Evolutionary conservation across 2,329 filamentous ascomycete genomes (phyloP).

Genomic region (Sclerotinia glacialis): DNA sequence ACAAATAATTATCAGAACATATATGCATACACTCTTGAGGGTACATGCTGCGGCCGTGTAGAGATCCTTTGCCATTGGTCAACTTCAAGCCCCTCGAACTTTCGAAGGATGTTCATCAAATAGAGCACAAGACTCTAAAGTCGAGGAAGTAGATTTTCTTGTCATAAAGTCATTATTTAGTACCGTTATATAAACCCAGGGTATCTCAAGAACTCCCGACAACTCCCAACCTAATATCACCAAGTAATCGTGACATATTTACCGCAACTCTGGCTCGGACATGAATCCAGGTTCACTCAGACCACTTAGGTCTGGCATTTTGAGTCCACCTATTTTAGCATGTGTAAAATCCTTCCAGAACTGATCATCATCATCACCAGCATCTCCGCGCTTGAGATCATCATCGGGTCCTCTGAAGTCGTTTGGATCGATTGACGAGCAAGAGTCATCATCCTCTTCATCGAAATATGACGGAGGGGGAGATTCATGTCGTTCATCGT

Average conservation of each 20-base stretch:
- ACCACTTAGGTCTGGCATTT: conserved; percentile 23
- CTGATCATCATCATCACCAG: conserved; percentile 19
- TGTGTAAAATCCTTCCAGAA: conserved; percentile 14
- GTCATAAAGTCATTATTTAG: neutral
- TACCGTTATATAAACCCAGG: conserved; percentile 9
- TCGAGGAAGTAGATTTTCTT: neutral
- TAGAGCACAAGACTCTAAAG: neutral
- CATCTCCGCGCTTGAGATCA: conserved; percentile 16
- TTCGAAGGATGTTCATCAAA: neutral
- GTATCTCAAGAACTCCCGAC: conserved; percentile 10
- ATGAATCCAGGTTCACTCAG: conserved; percentile 39
- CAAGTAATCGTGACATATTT: conserved; percentile 13
- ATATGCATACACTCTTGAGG: neutral
- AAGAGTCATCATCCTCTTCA: conserved; percentile 13
- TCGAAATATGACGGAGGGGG: conserved; percentile 27
- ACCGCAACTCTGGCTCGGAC: conserved; percentile 40
- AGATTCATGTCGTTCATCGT: conserved; percentile 34
- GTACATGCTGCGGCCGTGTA: neutral
- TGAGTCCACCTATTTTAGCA: neutral
- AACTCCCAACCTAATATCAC: conserved; percentile 4
- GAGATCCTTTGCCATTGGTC: neutral
- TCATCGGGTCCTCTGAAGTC: conserved; percentile 3
- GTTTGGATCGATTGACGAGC: conserved; percentile 1
- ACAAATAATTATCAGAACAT: neutral
- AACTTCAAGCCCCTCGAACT: neutral